Evolutionary conservation across 257 asterid genomes (phyloP), one percentile per base, ranked within the genome.

Genomic region (Scutellaria minor): DNA sequence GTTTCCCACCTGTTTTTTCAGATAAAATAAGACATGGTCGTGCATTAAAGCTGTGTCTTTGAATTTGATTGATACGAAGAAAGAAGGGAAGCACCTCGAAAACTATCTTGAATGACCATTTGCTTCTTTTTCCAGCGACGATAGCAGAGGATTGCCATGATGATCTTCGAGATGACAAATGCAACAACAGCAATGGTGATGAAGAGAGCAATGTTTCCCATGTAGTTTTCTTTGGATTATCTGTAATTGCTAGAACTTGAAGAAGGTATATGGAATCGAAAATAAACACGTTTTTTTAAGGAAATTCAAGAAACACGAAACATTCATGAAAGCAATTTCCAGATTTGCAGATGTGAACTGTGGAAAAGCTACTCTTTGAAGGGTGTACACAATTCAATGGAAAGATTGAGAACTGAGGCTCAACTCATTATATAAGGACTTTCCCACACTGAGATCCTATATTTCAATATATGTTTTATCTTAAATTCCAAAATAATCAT

Each of bases 101-200:
- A 71, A 55, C 81, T 79, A 58, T 86, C 90, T 75, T 85, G 89
- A 61, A 82, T 53, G 6, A 79, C 80, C 87, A 72, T 76, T 47
- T 86, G 93, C 48, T 85, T 90, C 55, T 81, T 74, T 73, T 87
- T 80, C 92, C 96, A 90, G 39, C 97, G 78, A 6, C 96, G 90
- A 61, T 93, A 89, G 80, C 96, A 93, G 41, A 90, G 86, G 50
- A 82, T 44, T 40, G 94, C 84, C 82, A 89, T 83, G 44, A 89
- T 72, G 46, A 86, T 80, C 87, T 93, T 93, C 1, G 97, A 87
- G 80, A 80, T 40, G 31, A 86, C 76, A 42, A 93, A 87, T 35
- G 92, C 92, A 9, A 89, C 59, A 9, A 93, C 94, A 10, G 96
- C 79, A 41, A 93, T 55, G n/a, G 96, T 75, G 83, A 90, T 61